Base-by-base conservation (phyloP, 352 stramenopile species). In the Phytophthora sojae region DNA sequence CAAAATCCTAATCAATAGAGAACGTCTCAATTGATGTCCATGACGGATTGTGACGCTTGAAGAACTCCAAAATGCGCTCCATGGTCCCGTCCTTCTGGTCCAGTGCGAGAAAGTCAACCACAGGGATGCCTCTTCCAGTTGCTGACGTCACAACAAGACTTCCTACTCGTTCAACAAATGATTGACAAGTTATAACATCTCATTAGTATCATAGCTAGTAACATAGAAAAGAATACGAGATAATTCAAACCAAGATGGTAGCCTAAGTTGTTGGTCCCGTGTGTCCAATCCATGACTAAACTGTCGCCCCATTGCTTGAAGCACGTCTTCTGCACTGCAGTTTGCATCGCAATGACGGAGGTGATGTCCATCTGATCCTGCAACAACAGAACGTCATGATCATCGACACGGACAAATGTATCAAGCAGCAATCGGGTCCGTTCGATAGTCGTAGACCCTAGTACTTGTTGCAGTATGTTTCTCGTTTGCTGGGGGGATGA, bases 91-190 rank as follows among this genome's bases (percentile, higher is more conserved):
- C 66, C 55, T 67, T 71, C 50, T 79, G 26, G 29, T 75, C 53
- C 0, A 75, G 25, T 19, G 61, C 32, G 12, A 79, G 47, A 30
- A 79, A 76, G 15, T 76, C 58, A 19, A 73, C 15, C 4, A 76
- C 52, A 7, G 72, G 68, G 0, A 76, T 42, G 0, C 62, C 57
- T 45, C 50, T 47, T 21, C 67, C 63, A 25, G 59, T 79, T 6
- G 71, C 50, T 1, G 66, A 58, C 1, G 66, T 79, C 0, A 69
- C 61, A 1, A 75, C 21, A 19, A 75, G 25, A 26, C 58, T 75
- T 8, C 62, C 57, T 73, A 25, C 6, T 30, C 32, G 6, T 52
- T 42, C n/a, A 29, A 53, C 51, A 60, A 6, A 42, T 39, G 15
- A 57, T 14, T 35, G 17, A 49, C 15, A 69, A 45, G 26, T 29